These are phyloP conservation scores for Closterium sp. DNA, from an alignment of 139 green algal species.

Conservation along the genomic window DNA sequence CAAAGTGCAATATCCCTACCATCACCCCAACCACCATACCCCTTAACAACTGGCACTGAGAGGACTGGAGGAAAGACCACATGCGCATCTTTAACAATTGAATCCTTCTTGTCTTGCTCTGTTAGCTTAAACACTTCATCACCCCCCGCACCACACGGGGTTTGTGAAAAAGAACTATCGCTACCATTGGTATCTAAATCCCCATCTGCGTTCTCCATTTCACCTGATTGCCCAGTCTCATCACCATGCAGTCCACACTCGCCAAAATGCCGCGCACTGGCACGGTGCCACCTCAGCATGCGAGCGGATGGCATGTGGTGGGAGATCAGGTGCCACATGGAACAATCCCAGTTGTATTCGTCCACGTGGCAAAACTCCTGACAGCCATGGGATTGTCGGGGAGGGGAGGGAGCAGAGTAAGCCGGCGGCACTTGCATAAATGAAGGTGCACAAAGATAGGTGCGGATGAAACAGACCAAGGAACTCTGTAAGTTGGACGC, in stretches of 20 bases:
- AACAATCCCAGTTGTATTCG: constrained; percentile 51
- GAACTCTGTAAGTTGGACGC: too few relatives aligned
- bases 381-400: not conserved
- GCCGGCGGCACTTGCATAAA: too few relatives aligned
- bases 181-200: not conserved
- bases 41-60: not conserved
- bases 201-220: not conserved
- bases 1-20: constrained; percentile 27
- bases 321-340: constrained; percentile 4
- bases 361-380: constrained; percentile 34
- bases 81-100: not conserved
- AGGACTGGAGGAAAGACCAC: not conserved
- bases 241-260: constrained; percentile 15
- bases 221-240: not conserved
- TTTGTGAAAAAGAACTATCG: not conserved
- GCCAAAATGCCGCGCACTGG: constrained; percentile 35
- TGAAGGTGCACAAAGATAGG: too few relatives aligned
- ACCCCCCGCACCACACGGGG: not conserved
- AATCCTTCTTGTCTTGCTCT: not conserved
- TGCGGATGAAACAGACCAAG: not conserved
- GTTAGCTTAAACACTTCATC: not conserved
- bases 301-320: not conserved
- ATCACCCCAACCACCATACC: constrained; percentile 42
- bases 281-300: not conserved
- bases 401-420: too few relatives aligned